Evolutionary conservation across 1,139 yeast genomes (phyloP), one percentile per base, ranked within the genome.

Genomic region (Maudiozyma humilis): DNA sequence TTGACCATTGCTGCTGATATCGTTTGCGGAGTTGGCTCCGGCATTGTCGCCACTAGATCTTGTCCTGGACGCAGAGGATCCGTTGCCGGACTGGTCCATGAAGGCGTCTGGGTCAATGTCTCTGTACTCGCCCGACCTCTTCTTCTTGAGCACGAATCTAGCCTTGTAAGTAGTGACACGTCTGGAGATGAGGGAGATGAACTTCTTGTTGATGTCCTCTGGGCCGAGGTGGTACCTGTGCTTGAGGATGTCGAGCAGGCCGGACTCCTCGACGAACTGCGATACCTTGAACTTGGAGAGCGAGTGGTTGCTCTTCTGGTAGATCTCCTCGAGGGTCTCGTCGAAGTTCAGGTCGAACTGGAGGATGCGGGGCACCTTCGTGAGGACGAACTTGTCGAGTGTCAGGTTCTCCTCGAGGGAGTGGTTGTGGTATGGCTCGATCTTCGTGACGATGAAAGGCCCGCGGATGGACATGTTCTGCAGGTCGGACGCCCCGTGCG

Each of bases 131-230:
- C 65, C 65, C 29, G 50, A 53, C 44, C 54, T 61, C 52, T 60
- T 62, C 47, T 59, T 57, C 46, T 60, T 62, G 38, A 59, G 44
- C 12, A 60, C 63, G 38, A 60, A 60, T 31, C 66, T 49, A 14
- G 66, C 64, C 42, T 62, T 62, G 44, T 60, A 62, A 4, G 65
- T 60, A 18, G 65, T 61, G 13, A 62, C 60, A 41, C 63, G 56
- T 48, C 65, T 57, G 4, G 63, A 57, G n/a, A 62, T 60, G 38
- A 55, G 52, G n/a, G 60, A 52, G n/a, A 56, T 46, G 40, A 62
- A 51, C 42, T 51, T 57, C 43, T 60, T 60, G 37, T 55, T 61
- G 12, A 60, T 49, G 40, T 60, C 63, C 15, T 53, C 50, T 37
- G 58, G 60, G 4, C 55, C 44, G 13, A 62, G 42, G 20, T 61